Evolutionary conservation across 345 rosid genomes (phyloP).

Genomic region (Lenwebbia sp.): DNA sequence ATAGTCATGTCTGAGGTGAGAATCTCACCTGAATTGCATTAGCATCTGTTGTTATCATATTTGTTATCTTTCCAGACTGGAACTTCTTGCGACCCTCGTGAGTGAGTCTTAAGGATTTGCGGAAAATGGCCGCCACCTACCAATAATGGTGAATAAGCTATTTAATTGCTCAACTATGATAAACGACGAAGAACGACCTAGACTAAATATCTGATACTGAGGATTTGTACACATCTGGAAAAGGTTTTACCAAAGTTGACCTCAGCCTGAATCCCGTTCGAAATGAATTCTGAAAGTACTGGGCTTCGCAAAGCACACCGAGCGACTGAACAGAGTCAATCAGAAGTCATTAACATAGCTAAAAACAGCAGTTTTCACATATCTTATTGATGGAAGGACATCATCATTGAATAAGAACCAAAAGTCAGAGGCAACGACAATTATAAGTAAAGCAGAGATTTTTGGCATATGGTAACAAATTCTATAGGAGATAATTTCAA

Average conservation of each 20-base stretch:
- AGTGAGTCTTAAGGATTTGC: constrained; percentile 72
- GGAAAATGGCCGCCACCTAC: constrained; percentile 93
- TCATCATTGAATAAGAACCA: not conserved
- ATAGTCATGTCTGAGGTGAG: not conserved
- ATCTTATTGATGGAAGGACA: not conserved
- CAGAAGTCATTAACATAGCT: constrained; percentile 5
- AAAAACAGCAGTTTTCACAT: not conserved
- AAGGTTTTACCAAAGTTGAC: constrained; percentile 71
- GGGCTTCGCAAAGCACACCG: constrained; percentile 75
- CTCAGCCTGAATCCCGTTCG: constrained; percentile 85
- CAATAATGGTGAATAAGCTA: not conserved
- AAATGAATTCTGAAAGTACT: constrained; percentile 71
- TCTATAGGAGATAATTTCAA: not conserved
- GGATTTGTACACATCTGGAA: not conserved
- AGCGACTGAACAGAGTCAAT: constrained; percentile 34
- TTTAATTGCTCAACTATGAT: not conserved
- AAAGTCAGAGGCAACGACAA: not conserved
- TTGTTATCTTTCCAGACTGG: constrained; percentile 82
- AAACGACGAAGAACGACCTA: not conserved
- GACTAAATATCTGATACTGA: not conserved
- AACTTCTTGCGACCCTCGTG: constrained; percentile 82
- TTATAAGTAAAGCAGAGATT: not conserved
- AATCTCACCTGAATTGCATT: constrained; percentile 70
- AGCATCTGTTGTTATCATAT: constrained; percentile 95
- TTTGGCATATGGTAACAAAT: not conserved